phyloP scores from a whole-genome alignment of 2,329 filamentous ascomycete genomes.

The Xylariaceae sp. region DNA sequence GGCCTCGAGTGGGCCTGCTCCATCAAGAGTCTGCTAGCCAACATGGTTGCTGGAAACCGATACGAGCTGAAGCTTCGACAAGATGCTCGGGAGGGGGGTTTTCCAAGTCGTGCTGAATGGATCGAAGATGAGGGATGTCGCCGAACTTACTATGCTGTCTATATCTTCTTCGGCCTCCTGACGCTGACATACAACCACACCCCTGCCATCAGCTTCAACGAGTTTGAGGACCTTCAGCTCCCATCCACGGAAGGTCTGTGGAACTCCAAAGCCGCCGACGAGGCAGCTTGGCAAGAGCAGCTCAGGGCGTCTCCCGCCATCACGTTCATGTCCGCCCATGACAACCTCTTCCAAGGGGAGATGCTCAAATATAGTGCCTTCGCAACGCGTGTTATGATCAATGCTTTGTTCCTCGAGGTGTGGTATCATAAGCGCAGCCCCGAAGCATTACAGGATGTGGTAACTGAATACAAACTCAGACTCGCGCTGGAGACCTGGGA shows the following conservation, averaged over 20 bases:
- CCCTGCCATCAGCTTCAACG: constrained; percentile 95
- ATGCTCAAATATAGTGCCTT: constrained; percentile 91
- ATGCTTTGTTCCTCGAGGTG: constrained; percentile 94
- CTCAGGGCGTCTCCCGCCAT: constrained; percentile 68
- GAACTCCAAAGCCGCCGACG: constrained; percentile 79
- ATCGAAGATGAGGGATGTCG: constrained; percentile 95
- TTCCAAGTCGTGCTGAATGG: constrained; percentile 84
- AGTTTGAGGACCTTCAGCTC: constrained; percentile 89
- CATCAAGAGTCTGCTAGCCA: constrained; percentile 95
- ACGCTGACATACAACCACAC: constrained; percentile 98
- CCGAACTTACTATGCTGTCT: constrained; percentile 96
- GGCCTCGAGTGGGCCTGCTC: constrained; percentile 98
- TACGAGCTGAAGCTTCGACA: constrained; percentile 94
- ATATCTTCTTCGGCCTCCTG: constrained; percentile 96
- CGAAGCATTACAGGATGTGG: constrained; percentile 94
- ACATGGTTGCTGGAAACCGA: constrained; percentile 96
- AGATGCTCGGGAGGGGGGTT: constrained; percentile 75
- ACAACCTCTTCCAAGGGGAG: constrained; percentile 93
- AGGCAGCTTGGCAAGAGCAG: constrained; percentile 79
- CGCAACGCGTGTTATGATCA: constrained; percentile 97
- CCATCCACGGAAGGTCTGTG: constrained; percentile 92
- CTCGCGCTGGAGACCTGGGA: constrained; percentile 98
- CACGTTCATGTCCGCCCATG: constrained; percentile 91
- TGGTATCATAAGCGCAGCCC: constrained; percentile 99
- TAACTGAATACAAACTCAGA: constrained; percentile 96